Evolutionary conservation across 441 rosid species (phyloP).

Genomic region (Gossypium trilobum): DNA sequence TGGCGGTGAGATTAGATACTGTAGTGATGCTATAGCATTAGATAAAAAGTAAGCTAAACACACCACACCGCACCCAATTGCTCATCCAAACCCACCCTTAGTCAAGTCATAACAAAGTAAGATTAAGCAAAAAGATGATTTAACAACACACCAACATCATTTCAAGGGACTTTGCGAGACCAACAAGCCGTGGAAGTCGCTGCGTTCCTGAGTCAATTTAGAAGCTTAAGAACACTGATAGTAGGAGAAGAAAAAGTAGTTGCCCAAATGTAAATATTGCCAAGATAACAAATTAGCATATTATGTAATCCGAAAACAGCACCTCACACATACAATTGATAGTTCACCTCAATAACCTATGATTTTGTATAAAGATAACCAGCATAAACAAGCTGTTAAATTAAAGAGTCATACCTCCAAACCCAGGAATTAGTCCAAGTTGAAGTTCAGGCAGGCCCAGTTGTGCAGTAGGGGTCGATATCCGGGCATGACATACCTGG

Average conservation of each 20-base stretch:
- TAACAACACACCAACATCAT: slow-evolving; percentile 78
- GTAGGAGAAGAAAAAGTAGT: background rate
- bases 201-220: slow-evolving; percentile 74
- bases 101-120: background rate
- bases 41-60: no score
- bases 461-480: slow-evolving; percentile 72
- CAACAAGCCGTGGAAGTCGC: slow-evolving; percentile 98
- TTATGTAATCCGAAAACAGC: background rate
- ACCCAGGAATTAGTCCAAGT: slow-evolving; percentile 90
- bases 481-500: slow-evolving; percentile 87
- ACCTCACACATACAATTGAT: background rate
- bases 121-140: slow-evolving; percentile 15
- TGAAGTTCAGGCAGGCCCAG: slow-evolving; percentile 92
- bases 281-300: background rate
- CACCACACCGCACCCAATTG: no score
- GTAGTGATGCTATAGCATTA: no score
- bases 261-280: background rate
- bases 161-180: slow-evolving; percentile 76
- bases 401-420: slow-evolving; percentile 53
- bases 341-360: slow-evolving; percentile 1
- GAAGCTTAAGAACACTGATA: slow-evolving; percentile 9
- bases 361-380: background rate
- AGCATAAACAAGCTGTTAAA: background rate
- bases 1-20: no score
- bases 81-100: no score